These are phyloP conservation scores for Opeltia flavorubescens DNA, from an alignment of 495 filamentous ascomycete genomes.

Conservation along the genomic window DNA sequence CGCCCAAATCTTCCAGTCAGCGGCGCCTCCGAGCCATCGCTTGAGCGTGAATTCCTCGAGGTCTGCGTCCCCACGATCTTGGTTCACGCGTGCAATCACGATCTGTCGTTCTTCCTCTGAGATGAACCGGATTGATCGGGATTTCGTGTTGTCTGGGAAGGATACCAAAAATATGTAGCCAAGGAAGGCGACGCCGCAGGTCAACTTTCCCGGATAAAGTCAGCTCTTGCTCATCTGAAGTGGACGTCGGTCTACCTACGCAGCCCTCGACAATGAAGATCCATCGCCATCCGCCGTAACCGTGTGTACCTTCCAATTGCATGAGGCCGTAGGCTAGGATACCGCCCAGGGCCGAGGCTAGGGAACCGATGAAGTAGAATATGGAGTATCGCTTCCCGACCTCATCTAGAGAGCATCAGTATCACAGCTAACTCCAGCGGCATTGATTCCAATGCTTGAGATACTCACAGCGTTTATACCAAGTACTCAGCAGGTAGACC, in stretches of 20 bases:
- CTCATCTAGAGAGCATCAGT: conserved; percentile 28
- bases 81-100: conserved; percentile 41
- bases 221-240: background rate
- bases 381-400: conserved; percentile 50
- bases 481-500: conserved; percentile 8
- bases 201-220: conserved; percentile 19
- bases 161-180: conserved; percentile 42
- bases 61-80: conserved; percentile 44
- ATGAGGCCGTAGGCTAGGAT: conserved; percentile 53
- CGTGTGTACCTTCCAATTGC: conserved; percentile 36
- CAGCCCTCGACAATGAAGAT: conserved; percentile 50
- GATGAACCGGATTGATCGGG: conserved; percentile 33
- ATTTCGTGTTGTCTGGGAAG: conserved; percentile 39
- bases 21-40: conserved; percentile 32
- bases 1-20: conserved; percentile 47
- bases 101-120: conserved; percentile 33
- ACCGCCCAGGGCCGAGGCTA: conserved; percentile 46
- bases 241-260: background rate
- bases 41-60: conserved; percentile 33
- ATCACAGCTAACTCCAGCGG: background rate
- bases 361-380: conserved; percentile 51
- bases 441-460: conserved; percentile 1
- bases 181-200: conserved; percentile 27
- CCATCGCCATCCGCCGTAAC: conserved; percentile 47
- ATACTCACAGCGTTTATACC: conserved; percentile 13